Conservation (phyloP, 176 grass and related monocot species). For the Triticum urartu region DNA sequence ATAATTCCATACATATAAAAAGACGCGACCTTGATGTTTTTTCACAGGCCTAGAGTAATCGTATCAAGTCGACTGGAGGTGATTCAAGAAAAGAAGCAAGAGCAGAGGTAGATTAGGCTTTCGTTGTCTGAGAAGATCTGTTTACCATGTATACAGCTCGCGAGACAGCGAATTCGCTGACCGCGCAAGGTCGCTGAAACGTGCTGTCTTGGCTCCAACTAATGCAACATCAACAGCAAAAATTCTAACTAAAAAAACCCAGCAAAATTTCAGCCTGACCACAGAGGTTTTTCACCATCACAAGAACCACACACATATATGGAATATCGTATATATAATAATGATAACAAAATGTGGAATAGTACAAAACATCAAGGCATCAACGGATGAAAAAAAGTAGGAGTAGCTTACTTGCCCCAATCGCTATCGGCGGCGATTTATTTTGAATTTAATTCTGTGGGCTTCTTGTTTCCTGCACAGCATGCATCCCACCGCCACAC, state of each 20-base stretch:
- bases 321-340: not conserved
- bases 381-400: not conserved
- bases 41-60: not conserved
- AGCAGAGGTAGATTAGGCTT: not conserved
- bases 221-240: not conserved
- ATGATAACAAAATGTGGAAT: not conserved
- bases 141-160: slow-evolving; percentile 1
- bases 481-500: slow-evolving; percentile 21
- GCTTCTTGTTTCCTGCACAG: slow-evolving; percentile 40
- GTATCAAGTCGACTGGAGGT: not conserved
- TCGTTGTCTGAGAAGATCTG: not conserved
- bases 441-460: slow-evolving; percentile 1
- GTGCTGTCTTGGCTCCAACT: slow-evolving; percentile 17
- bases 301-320: slow-evolving; percentile 11
- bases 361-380: not conserved
- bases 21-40: not conserved
- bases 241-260: not conserved
- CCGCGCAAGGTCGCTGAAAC: slow-evolving; percentile 32
- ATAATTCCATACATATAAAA: not conserved
- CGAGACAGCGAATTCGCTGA: slow-evolving; percentile 35
- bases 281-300: slow-evolving; percentile 20
- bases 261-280: not conserved
- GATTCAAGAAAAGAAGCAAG: not conserved
- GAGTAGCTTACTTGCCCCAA: slow-evolving; percentile 1
- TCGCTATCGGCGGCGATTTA: not conserved